Base-by-base conservation (phyloP, 2,329 filamentous ascomycete genomes). In the Curvularia lunata region DNA sequence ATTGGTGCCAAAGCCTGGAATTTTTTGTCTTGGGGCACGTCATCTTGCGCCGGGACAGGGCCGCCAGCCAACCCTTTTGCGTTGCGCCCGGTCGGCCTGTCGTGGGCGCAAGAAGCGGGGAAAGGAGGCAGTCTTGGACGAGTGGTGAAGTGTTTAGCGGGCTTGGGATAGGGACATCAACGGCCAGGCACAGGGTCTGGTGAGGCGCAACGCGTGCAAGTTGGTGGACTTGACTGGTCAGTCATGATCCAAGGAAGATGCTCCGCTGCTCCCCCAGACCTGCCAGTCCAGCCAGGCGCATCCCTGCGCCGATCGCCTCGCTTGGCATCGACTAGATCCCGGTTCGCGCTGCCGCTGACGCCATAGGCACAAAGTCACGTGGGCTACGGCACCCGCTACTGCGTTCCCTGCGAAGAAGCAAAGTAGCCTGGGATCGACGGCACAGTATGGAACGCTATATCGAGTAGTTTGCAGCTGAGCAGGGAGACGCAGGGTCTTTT, bases 11-110 rank as follows among this genome's bases (percentile, higher is more conserved):
- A 61, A 64, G 56, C 65, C 61, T 65, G 65, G 63, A 57, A 64
- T 48, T 59, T 53, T 56, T 56, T 18, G 58, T 56, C 49, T 64
- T 67, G 63, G 66, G 60, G 61, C 48, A 63, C 65, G 63, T 67
- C 66, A 67, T 66, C 19, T 46, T 32, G 63, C 65, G 63, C 59
- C 51, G 45, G 25, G 19, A 40, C 32, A 41, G 13, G 56, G 52
- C 54, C 54, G 52, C 56, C 55, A 59, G 30, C 41, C 41, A 25
- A 6, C 48, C 64, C 62, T 63, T 63, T 67, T 65, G 58, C 32
- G n/a, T 37, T 49, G 58, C 46, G 42, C 37, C 47, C 47, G n/a
- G n/a, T n/a, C 48, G 21, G 45, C 25, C n/a, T 21, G 27, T 41
- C 28, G 25, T 28, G 30, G 47, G 19, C 52, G 37, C 42, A 34